phyloP scores from a whole-genome alignment of 257 asterid species.

The Salvia rosmarinus region DNA sequence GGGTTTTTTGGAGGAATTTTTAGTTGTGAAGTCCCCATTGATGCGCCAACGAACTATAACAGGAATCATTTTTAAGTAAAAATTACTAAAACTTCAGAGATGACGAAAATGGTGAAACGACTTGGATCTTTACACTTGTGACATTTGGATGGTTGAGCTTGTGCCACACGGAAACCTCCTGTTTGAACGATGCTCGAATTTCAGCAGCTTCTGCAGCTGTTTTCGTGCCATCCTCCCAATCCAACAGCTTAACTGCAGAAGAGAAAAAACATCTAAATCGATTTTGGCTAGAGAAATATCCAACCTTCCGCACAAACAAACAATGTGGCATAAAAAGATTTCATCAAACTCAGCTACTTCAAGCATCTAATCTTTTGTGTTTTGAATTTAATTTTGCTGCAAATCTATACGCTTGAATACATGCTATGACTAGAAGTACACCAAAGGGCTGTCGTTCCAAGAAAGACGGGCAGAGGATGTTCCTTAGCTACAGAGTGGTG shows the following conservation, averaged over 20 bases:
- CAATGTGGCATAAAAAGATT: background rate
- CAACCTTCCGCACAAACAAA: background rate
- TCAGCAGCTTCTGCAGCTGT: conserved; percentile 71
- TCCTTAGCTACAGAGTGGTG: background rate
- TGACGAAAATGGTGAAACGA: background rate
- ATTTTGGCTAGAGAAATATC: background rate
- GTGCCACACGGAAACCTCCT: conserved; percentile 91
- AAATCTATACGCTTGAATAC: background rate
- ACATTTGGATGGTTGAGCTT: conserved; percentile 84
- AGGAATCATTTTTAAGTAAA: background rate
- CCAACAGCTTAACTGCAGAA: conserved; percentile 70
- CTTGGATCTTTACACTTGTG: conserved; percentile 45
- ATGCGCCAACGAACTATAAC: conserved; percentile 76
- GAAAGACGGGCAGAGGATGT: background rate
- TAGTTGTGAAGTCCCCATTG: conserved; percentile 81
- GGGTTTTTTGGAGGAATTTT: conserved; percentile 69
- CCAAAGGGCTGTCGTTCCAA: background rate
- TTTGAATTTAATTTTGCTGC: background rate
- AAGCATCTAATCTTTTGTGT: background rate
- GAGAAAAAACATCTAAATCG: background rate
- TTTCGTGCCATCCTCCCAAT: conserved; percentile 86
- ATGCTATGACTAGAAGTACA: background rate
- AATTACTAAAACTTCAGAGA: background rate
- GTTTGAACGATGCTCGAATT: conserved; percentile 72
- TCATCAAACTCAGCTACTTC: background rate